Percentiles rank a stretch among this genome's conserved stretches.
phyloP scores from a whole-genome alignment of 2,329 filamentous ascomycete species.

The Fusarium sp. region DNA sequence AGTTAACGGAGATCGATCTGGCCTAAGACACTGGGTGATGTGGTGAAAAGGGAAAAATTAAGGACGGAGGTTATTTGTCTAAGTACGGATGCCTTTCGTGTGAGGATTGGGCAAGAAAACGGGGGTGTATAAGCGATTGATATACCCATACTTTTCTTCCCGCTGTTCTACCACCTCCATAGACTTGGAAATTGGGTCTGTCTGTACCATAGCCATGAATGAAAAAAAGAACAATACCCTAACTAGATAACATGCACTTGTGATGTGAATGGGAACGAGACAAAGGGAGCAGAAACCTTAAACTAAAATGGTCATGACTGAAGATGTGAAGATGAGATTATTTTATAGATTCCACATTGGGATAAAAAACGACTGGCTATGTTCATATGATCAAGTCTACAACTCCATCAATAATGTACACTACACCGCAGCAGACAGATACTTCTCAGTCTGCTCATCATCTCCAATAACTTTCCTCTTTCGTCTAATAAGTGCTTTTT shows the following conservation, averaged over 20 bases:
- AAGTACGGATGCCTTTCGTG: slow-evolving; percentile 31
- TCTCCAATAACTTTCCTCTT: slow-evolving; percentile 6
- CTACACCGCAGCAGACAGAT: slow-evolving; percentile 2
- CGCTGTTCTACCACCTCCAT: slow-evolving; percentile 52
- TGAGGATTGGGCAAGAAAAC: slow-evolving; percentile 32
- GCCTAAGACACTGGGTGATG: slow-evolving; percentile 11
- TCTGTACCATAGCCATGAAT: slow-evolving; percentile 55
- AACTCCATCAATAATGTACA: slow-evolving; percentile 40
- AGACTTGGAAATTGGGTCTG: slow-evolving; percentile 54
- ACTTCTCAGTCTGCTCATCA: slow-evolving; percentile 6
- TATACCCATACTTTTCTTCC: slow-evolving; percentile 45
- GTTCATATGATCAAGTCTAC: slow-evolving; percentile 39
- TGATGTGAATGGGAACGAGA: neutral
- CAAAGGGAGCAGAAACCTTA: too few species aligned
- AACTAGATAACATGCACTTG: slow-evolving; percentile 1
- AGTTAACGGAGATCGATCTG: slow-evolving; percentile 13
- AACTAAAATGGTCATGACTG: neutral
- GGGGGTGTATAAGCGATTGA: slow-evolving; percentile 43
- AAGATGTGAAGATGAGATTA: too few species aligned
- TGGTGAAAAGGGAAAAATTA: slow-evolving; percentile 40
- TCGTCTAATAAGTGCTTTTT: slow-evolving; percentile 31
- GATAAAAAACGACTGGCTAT: slow-evolving; percentile 27
- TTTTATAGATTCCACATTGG: too few species aligned
- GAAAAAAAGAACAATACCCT: slow-evolving; percentile 44
- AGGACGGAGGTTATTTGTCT: slow-evolving; percentile 28